These are phyloP conservation scores for Barnettozyma vustinii DNA, from an alignment of 805 yeast species.

Conservation along the genomic window DNA sequence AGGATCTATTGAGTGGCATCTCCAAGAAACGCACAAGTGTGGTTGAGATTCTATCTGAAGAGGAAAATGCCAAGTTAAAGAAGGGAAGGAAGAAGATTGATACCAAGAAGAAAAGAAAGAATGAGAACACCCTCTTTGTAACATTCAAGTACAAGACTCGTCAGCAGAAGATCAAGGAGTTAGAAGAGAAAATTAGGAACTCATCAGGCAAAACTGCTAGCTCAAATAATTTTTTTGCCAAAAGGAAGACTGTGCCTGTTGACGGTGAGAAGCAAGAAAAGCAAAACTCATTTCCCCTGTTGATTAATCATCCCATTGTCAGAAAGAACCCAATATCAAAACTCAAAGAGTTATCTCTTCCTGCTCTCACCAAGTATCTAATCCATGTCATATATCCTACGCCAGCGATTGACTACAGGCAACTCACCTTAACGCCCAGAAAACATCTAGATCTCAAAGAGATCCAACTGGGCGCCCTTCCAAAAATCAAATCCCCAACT, in stretches of 20 bases:
- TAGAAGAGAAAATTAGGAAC: slow-evolving; percentile 21
- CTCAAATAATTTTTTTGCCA: slow-evolving; percentile 16
- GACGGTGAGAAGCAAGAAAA: not conserved
- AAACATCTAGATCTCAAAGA: not conserved
- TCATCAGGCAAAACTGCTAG: slow-evolving; percentile 11
- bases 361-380: slow-evolving; percentile 9
- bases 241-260: slow-evolving; percentile 2
- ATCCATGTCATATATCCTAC: slow-evolving; percentile 14
- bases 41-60: slow-evolving; percentile 16
- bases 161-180: slow-evolving; percentile 13
- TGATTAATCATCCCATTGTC: slow-evolving; percentile 3
- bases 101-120: not conserved
- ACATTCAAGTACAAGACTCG: slow-evolving; percentile 18
- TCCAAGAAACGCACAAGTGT: slow-evolving; percentile 4
- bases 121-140: slow-evolving; percentile 4
- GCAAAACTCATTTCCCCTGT: slow-evolving; percentile 7
- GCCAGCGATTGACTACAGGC: slow-evolving; percentile 3
- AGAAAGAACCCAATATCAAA: slow-evolving; percentile 18
- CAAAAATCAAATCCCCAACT: not conserved
- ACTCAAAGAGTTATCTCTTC: slow-evolving; percentile 16
- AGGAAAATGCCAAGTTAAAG: slow-evolving; percentile 1
- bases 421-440: slow-evolving; percentile 1
- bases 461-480: not conserved
- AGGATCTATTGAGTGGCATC: not conserved
- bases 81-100: slow-evolving; percentile 4